Evolutionary conservation across 768 basidiomycete species (phyloP), one percentile per base, ranked within the genome.

Genomic region (Amanita rubescens): DNA sequence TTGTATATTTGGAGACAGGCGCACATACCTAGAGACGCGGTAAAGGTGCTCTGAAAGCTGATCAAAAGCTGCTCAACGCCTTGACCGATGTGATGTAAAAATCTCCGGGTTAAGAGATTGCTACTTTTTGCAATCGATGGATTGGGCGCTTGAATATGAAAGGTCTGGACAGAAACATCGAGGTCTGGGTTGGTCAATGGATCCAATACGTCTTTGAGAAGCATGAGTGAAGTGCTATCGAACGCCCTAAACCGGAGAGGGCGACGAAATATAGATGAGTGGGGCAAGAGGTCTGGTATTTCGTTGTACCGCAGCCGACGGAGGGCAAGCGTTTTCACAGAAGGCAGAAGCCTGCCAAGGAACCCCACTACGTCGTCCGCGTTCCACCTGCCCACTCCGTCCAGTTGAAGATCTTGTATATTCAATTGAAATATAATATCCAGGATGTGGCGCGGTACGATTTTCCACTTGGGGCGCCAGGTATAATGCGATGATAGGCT

Each of bases 71-170:
- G 44, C 15, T 46, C 44, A 46, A 46, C 10, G 15, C n/a, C 2
- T 4, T 46, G 44, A 4, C 44, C 44, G 25, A 46, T 27, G 44
- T 46, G 44, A 30, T 46, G 44, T 46, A 46, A 46, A 46, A 46
- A 46, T 25, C 44, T 46, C 44, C 24, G n/a, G 44, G 44, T 46
- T 15, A 46, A 30, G 27, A 30, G 27, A 30, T 30, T 30, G 27
- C 8, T 4, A 30, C 27, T 8, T 8, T 30, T 8, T 30, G 27
- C 27, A 30, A 8, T 3, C 8, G 27, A 30, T 3, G 27, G 8
- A 30, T 8, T 3, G 3, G 27, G 27, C 5, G 27, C 5, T 30
- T 8, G 27, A 30, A 30, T 30, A 8, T 30, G 27, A 8, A 30
- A 30, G 27, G 27, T 8, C 27, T 30, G 27, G 8, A 30, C 27